phyloP scores from a whole-genome alignment of 352 stramenopile species.

The Phytophthora niederhauseri region DNA sequence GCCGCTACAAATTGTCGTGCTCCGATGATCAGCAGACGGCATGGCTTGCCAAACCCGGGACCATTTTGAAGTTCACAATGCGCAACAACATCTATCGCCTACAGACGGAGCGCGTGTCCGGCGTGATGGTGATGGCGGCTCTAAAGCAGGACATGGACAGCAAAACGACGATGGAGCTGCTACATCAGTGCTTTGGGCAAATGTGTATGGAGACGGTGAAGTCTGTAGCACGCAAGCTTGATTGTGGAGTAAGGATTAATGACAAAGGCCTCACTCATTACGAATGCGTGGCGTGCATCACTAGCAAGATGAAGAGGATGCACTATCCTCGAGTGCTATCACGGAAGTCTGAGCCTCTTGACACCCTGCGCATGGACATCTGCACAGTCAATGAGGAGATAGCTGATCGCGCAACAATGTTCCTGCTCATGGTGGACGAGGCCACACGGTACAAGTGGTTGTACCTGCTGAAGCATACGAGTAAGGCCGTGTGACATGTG shows the following conservation, averaged over 20 bases:
- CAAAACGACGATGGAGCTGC: constrained; percentile 12
- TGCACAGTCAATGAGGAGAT: constrained; percentile 10
- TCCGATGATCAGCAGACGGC: constrained; percentile 5
- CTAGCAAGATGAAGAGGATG: constrained; percentile 14
- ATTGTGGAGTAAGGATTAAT: constrained; percentile 20
- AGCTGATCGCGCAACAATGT: constrained; percentile 7
- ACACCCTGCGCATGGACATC: constrained; percentile 5
- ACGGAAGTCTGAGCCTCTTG: constrained; percentile 1
- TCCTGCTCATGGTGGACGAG: constrained; percentile 26
- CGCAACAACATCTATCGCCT: constrained; percentile 16
- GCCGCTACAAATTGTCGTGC: constrained; percentile 8
- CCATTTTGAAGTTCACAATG: constrained; percentile 11
- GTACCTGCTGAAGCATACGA: constrained; percentile 14
- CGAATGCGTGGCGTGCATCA: constrained; percentile 9
- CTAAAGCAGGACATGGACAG: constrained; percentile 1
- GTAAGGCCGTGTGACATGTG: constrained; percentile 13
- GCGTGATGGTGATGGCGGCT: constrained; percentile 3
- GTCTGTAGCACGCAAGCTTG: constrained; percentile 1
- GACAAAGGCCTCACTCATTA: constrained; percentile 6
- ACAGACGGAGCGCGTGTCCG: background rate
- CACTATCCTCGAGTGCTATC: background rate
- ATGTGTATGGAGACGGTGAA: constrained; percentile 9
- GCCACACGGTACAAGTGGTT: constrained; percentile 21
- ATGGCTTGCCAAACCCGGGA: constrained; percentile 9
- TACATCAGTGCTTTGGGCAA: constrained; percentile 14